Base-by-base conservation (phyloP, 2,329 filamentous ascomycete genomes). In the Phialophora macrospora region DNA sequence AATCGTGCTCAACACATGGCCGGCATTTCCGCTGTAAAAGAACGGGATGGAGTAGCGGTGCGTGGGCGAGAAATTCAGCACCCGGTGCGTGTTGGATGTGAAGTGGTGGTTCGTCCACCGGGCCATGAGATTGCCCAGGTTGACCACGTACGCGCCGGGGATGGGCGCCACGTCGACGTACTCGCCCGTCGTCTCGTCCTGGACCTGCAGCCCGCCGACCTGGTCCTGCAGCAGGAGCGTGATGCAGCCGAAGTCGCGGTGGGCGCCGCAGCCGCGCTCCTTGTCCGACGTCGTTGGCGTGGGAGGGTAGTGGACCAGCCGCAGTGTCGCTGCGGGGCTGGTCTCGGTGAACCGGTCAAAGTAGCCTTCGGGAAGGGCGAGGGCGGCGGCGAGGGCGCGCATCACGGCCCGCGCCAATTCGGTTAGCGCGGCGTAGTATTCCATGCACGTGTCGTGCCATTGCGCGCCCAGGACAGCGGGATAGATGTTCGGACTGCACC, bases 121-220 rank as follows among this genome's bases (percentile, higher is more conserved):
- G 65, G 70, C 71, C 68, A 75, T 71, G 70, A 75, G 63, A 57
- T 76, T 73, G 0, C 74, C 74, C 26, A 75, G 46, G 38, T 76
- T 75, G 7, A 76, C 72, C 3, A 75, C 71, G 44, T 72, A 71
- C 2, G 71, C 55, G 12, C 66, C 66, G 34, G 76, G 72, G 4
- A 79, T 77, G 0, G 82, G 82, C 9, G 76, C 73, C 1, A 83
- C 80, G 62, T 76, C 70, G 17, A 79, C 77, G 81, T 80, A 86
- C 11, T 76, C 74, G 12, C 77, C 74, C 9, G 79, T 80, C 3
- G 77, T 67, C n/a, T 72, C 66, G 59, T 74, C 67, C 72, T 71
- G 72, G 1, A 75, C 73, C 34, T 76, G 71, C 3, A 76, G 61
- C 0, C 75, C 74, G 11, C 72, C 72, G 1, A 67, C 69, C 11